These are phyloP conservation scores for Fusarium brachygibbosum DNA, from an alignment of 2,329 filamentous ascomycete species.

Conservation along the genomic window DNA sequence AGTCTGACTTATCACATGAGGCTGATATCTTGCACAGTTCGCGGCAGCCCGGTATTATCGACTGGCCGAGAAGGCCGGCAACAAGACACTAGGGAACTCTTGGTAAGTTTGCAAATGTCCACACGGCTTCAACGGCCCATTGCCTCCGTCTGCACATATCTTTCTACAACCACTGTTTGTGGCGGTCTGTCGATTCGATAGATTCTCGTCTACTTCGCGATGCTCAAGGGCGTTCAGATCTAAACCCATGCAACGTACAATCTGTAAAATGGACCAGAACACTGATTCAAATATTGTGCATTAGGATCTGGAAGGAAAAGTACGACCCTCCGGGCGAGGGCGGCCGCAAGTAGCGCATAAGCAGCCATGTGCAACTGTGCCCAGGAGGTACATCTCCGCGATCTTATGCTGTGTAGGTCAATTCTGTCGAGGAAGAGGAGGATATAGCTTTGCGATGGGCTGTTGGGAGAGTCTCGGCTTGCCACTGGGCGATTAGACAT, in stretches of 20 bases:
- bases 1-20: slow-evolving; percentile 57
- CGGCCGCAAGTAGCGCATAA: slow-evolving; percentile 58
- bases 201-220: slow-evolving; percentile 25
- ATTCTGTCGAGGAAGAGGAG: slow-evolving; percentile 6
- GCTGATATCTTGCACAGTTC: slow-evolving; percentile 71
- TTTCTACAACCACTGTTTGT: slow-evolving; percentile 11
- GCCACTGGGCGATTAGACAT: slow-evolving; percentile 9
- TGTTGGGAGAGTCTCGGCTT: slow-evolving; percentile 13
- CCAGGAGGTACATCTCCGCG: slow-evolving; percentile 18
- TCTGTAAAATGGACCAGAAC: slow-evolving; percentile 10
- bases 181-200: slow-evolving; percentile 36
- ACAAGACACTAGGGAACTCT: slow-evolving; percentile 91
- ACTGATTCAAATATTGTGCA: slow-evolving; percentile 38
- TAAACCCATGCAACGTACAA: slow-evolving; percentile 19
- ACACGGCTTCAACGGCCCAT: slow-evolving; percentile 40
- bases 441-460: slow-evolving; percentile 3
- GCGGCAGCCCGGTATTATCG: slow-evolving; percentile 91
- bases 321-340: slow-evolving; percentile 70
- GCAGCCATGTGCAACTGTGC: slow-evolving; percentile 27
- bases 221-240: slow-evolving; percentile 15
- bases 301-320: slow-evolving; percentile 98
- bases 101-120: slow-evolving; percentile 78
- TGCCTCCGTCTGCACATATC: slow-evolving; percentile 28
- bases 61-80: slow-evolving; percentile 87
- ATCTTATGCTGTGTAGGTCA: slow-evolving; percentile 29